phyloP scores from a whole-genome alignment of 352 stramenopile species.

The Phytophthora hibernalis region DNA sequence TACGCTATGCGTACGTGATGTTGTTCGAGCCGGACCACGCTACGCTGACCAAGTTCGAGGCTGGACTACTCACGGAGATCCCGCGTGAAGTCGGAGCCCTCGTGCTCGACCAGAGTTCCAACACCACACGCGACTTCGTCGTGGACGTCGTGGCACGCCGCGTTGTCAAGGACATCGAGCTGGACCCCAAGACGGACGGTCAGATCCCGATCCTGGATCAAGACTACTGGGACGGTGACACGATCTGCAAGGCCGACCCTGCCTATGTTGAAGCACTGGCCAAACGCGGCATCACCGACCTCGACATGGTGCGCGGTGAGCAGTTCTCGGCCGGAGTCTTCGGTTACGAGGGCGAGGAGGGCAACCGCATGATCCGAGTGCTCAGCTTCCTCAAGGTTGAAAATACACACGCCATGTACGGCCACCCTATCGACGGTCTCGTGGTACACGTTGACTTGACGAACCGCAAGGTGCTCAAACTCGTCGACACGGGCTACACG shows the following conservation, averaged over 20 bases:
- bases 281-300: slow-evolving; percentile 54
- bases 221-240: slow-evolving; percentile 53
- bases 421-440: slow-evolving; percentile 54
- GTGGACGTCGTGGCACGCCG: slow-evolving; percentile 44
- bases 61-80: slow-evolving; percentile 37
- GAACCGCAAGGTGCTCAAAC: slow-evolving; percentile 47
- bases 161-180: slow-evolving; percentile 41
- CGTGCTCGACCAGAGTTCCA: slow-evolving; percentile 48
- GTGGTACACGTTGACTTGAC: slow-evolving; percentile 56
- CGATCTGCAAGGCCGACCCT: slow-evolving; percentile 52
- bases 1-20: slow-evolving; percentile 64
- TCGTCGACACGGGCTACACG: slow-evolving; percentile 53
- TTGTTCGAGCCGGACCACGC: slow-evolving; percentile 56
- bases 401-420: slow-evolving; percentile 59
- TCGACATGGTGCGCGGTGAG: slow-evolving; percentile 46
- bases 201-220: slow-evolving; percentile 57
- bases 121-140: slow-evolving; percentile 44
- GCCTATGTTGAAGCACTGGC: slow-evolving; percentile 48
- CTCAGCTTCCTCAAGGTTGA: slow-evolving; percentile 52
- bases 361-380: slow-evolving; percentile 55
- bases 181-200: slow-evolving; percentile 50
- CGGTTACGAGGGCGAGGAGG: slow-evolving; percentile 45
- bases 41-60: slow-evolving; percentile 49
- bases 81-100: slow-evolving; percentile 52
- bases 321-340: slow-evolving; percentile 60